Evolutionary conservation across 176 grass and related monocot genomes (phyloP), one percentile per base, ranked within the genome.

Genomic region (Rhynchospora breviuscula): DNA sequence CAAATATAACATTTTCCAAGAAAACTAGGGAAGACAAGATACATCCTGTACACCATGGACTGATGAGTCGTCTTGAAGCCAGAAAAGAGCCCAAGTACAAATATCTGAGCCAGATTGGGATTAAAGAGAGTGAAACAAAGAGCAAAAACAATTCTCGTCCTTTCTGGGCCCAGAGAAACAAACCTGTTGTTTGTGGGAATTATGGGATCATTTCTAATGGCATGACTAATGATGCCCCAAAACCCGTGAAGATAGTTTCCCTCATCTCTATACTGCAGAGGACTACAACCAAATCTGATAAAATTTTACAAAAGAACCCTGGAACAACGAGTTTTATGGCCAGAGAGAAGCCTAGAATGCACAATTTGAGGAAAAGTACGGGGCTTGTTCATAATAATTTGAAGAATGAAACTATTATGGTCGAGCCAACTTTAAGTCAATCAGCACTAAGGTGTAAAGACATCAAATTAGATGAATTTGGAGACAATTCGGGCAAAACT

Each of bases 201-300:
- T 86, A 85, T 72, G 90, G 91, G 75, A 86, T 93, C 59, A 91
- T 95, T 85, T 92, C 83, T 66, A 91, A 86, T 3, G 92, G 91
- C 52, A 89, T 87, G 87, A 81, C 79, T 46, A 77, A 88, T 65
- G 92, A 91, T 84, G 85, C 87, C 69, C 26, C 78, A 26, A 98
- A 91, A 85, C 90, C 70, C 89, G 91, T 88, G 52, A 98, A 98
- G 90, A 98, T 98, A 54, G 80, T 95, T 90, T 86, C 96, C 74
- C 92, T 98, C 31, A 80, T 33, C 79, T 82, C 90, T 67, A 80
- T 98, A 90, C 90, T 98, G 54, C 88, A 88, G 89, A 93, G 84
- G 60, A 87, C 90, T 67, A 91, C 74, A 91, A 82, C 81, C 22
- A 86, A 65, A 67, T 43, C 67, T 81, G 77, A 67, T 67, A 66